Percentiles rank a stretch among this genome's conserved stretches.
These are phyloP conservation scores for Haplographium delicatum DNA, from an alignment of 495 filamentous ascomycete species.

Conservation along the genomic window DNA sequence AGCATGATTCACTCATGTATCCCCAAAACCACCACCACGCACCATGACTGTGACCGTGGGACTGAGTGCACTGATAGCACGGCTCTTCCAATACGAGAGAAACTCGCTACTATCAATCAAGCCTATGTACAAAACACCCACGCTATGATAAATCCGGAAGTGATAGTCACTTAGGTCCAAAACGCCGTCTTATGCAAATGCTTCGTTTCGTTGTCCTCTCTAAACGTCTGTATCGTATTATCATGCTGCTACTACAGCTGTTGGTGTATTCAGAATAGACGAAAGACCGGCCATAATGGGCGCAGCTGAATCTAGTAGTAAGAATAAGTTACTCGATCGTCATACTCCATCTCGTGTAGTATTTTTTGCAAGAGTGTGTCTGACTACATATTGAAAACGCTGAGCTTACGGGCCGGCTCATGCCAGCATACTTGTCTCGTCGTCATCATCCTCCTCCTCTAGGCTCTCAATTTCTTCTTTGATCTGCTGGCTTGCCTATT, in stretches of 20 bases:
- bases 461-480: slow-evolving; percentile 1
- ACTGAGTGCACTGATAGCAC: too few relatives aligned
- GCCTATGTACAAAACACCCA: slow-evolving; percentile 8
- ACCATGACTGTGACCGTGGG: too few relatives aligned
- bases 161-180: not conserved
- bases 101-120: not conserved
- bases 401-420: not conserved
- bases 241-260: not conserved
- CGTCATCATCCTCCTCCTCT: not conserved
- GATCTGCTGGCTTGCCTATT: not conserved
- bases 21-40: too few relatives aligned
- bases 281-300: too few relatives aligned
- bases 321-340: not conserved
- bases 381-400: not conserved
- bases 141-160: slow-evolving; percentile 6
- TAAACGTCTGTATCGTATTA: not conserved
- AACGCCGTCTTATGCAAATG: slow-evolving; percentile 7
- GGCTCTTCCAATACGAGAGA: too few relatives aligned
- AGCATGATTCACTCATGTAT: too few relatives aligned
- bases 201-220: slow-evolving; percentile 1
- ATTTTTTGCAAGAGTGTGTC: not conserved
- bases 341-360: not conserved
- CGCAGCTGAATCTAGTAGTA: too few relatives aligned
- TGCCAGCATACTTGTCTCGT: not conserved
- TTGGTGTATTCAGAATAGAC: not conserved